Percentiles rank a stretch among this genome's conserved stretches.
Conservation (phyloP, 257 asterid species). For the Verbena officinalis region DNA sequence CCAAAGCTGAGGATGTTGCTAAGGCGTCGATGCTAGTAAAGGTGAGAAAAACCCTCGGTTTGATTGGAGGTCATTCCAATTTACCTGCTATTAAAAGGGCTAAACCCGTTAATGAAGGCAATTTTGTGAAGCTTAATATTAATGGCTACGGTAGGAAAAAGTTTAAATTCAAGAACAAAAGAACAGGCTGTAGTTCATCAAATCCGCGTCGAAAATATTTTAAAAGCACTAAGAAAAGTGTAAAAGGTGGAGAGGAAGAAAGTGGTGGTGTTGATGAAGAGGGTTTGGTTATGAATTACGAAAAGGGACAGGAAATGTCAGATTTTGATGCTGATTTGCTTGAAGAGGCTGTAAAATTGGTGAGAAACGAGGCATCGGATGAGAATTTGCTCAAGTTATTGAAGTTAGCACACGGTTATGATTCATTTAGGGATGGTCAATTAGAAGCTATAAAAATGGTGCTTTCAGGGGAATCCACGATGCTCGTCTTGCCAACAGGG, state of each 20-base stretch:
- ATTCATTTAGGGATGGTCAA: slow-evolving; percentile 85
- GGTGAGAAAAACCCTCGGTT: slow-evolving; percentile 49
- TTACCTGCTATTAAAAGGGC: slow-evolving; percentile 42
- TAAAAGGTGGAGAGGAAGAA: slow-evolving; percentile 45
- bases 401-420: slow-evolving; percentile 76
- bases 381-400: slow-evolving; percentile 72
- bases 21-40: slow-evolving; percentile 26
- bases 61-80: slow-evolving; percentile 53
- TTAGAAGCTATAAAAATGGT: slow-evolving; percentile 89
- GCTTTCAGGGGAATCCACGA: slow-evolving; percentile 72
- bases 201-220: slow-evolving; percentile 45
- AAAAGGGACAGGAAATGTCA: slow-evolving; percentile 36
- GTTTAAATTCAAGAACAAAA: slow-evolving; percentile 57
- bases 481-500: slow-evolving; percentile 95
- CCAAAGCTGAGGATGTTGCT: slow-evolving; percentile 28
- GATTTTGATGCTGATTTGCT: slow-evolving; percentile 40
- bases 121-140: slow-evolving; percentile 92
- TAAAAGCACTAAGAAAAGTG: slow-evolving; percentile 40
- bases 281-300: slow-evolving; percentile 49
- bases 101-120: slow-evolving; percentile 66
- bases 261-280: slow-evolving; percentile 55
- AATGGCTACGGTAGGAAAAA: slow-evolving; percentile 87
- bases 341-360: slow-evolving; percentile 72
- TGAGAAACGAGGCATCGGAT: slow-evolving; percentile 65
- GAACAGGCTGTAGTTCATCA: slow-evolving; percentile 45